Base-by-base conservation (phyloP, 2,329 filamentous ascomycete genomes). In the Fusarium virguliforme region DNA sequence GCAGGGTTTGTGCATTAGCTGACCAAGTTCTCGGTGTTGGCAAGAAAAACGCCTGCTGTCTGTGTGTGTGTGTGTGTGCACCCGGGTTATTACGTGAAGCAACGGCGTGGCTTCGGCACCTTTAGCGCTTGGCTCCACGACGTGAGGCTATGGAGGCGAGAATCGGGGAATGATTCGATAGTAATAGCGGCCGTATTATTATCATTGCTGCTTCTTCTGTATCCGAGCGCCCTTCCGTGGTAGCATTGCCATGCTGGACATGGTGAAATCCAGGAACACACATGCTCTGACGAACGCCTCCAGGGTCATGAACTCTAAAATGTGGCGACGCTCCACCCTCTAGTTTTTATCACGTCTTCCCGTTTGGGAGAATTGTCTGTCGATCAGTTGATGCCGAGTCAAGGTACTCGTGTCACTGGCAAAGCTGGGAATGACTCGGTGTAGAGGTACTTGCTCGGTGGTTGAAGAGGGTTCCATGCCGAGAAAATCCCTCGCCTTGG, bases 381-480 rank as follows among this genome's bases (percentile, higher is more conserved):
- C 22, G 51, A 54, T 54, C 51, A 54, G 6, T 37, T n/a, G 34
- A 37, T n/a, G 22, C n/a, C 22, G 34, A 54, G 51, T 38, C 32
- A 35, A 38, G 51, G 34, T 54, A 54, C 51, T 38, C 34, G n/a
- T 28, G 53, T 56, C 26, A 64, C 43, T 68, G 63, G 43, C 15
- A 28, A 22, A 10, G 18, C 22, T 28, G 8, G 30, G n/a, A 54
- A 26, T 38, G 32, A 24, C 26, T 37, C n/a, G 28, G 13, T 24
- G 51, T 38, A 54, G 32, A 24, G 15, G n/a, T 38, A 54, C 51
- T 28, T 54, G 18, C 51, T 28, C 38, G 18, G 35, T 34, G 48
- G 30, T 8, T n/a, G 35, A 35, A 50, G 10, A 50, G 43, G 32
- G n/a, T 12, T 15, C 24, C 8, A 30, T 48, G 5, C 18, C 18